These are phyloP conservation scores for Mortierella sp. DNA, from an alignment of 371 early-diverging fungal species.

Conservation along the genomic window DNA sequence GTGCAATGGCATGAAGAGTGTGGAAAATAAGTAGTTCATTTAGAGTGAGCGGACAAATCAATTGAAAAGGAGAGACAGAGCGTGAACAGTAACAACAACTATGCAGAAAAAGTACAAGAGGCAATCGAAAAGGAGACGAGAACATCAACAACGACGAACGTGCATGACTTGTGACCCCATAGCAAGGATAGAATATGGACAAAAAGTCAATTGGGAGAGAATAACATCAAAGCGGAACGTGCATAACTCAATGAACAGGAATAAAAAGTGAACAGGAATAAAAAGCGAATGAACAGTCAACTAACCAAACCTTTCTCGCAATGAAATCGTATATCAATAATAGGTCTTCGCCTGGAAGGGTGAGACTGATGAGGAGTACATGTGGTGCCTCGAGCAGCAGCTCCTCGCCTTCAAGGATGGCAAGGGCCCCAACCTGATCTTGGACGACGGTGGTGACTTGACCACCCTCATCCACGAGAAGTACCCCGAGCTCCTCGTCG, in stretches of 20 bases:
- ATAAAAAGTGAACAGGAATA: no score
- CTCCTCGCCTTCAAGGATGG: constrained; percentile 93
- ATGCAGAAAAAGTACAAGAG: not conserved
- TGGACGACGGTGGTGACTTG: constrained; percentile 99
- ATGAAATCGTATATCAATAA: not conserved
- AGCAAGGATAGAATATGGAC: no score
- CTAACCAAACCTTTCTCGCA: not conserved
- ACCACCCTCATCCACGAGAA: constrained; percentile 97
- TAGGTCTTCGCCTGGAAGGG: constrained; percentile 91
- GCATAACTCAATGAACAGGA: no score
- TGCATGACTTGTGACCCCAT: no score
- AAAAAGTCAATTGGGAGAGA: no score
- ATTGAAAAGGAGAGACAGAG: no score
- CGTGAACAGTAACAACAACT: not conserved
- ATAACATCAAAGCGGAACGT: no score
- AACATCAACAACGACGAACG: no score
- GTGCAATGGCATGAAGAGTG: not conserved
- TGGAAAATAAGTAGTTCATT: not conserved
- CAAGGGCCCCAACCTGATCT: constrained; percentile 97
- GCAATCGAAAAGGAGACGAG: not conserved
- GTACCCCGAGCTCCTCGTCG: constrained; percentile 86
- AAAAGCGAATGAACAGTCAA: not conserved
- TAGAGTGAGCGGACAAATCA: no score
- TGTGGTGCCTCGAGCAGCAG: constrained; percentile 99
- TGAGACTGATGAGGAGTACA: constrained; percentile 97